Percentiles rank a stretch among this genome's conserved stretches.
Conservation (phyloP, 768 basidiomycete genomes). For the Russula lepida region DNA sequence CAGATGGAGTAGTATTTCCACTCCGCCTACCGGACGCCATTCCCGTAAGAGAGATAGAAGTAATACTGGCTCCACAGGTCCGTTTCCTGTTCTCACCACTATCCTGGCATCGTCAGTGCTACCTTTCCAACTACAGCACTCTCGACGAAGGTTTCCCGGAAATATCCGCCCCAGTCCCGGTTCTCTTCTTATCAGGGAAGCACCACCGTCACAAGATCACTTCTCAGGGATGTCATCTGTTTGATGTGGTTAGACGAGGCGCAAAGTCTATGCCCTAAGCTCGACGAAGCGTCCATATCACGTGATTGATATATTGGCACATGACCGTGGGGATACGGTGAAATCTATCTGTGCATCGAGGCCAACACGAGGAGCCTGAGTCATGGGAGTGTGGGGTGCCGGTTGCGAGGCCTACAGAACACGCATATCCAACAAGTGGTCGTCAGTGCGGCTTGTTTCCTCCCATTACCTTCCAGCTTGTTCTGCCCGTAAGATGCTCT, state of each 20-base stretch:
- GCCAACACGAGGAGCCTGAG: slow-evolving; percentile 1
- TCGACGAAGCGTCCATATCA: neutral
- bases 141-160: neutral
- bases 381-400: neutral
- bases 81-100: neutral
- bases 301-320: neutral
- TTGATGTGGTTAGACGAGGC: neutral
- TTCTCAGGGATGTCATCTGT: neutral
- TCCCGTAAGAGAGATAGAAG: neutral
- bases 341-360: neutral
- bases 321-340: neutral
- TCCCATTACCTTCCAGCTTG: neutral
- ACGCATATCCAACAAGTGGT: neutral
- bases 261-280: neutral
- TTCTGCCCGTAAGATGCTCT: neutral
- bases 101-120: neutral
- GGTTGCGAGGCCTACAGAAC: neutral
- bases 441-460: neutral
- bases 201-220: neutral
- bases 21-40: neutral
- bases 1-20: neutral
- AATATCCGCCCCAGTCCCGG: neutral
- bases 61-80: neutral
- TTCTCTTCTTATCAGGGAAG: neutral
- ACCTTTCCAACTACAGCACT: neutral